These are phyloP conservation scores for Cutaneotrichosporon dermatis DNA, from an alignment of 1,284 basidiomycete genomes.

Conservation along the genomic window DNA sequence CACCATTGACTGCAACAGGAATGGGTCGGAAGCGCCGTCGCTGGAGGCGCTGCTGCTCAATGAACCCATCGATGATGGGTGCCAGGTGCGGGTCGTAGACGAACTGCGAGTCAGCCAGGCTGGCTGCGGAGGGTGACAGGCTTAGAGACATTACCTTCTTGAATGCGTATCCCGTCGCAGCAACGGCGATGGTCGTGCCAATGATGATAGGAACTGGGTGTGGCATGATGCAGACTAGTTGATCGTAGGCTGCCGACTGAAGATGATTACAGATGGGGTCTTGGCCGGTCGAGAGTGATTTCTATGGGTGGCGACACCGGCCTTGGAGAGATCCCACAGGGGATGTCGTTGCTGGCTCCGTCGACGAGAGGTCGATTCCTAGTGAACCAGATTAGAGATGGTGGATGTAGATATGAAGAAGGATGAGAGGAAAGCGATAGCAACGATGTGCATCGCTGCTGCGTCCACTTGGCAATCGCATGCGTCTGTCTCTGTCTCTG, in stretches of 20 bases:
- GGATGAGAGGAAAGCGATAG: too few relatives aligned
- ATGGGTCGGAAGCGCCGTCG: slow-evolving; percentile 6
- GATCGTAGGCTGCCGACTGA: neutral
- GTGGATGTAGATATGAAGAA: too few relatives aligned
- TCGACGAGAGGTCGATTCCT: too few relatives aligned
- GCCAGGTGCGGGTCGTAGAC: slow-evolving; percentile 45
- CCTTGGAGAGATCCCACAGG: too few relatives aligned
- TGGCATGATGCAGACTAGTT: slow-evolving; percentile 24
- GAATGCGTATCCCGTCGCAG: slow-evolving; percentile 41
- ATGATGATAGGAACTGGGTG: slow-evolving; percentile 37
- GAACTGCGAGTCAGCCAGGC: slow-evolving; percentile 23
- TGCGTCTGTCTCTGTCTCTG: too few relatives aligned
- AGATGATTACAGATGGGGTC: neutral
- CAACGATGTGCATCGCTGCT: too few relatives aligned
- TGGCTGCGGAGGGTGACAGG: neutral
- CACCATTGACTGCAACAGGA: neutral
- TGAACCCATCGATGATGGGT: slow-evolving; percentile 35
- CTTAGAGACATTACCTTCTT: slow-evolving; percentile 34
- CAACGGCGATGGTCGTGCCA: slow-evolving; percentile 36
- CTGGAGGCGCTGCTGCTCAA: slow-evolving; percentile 19
- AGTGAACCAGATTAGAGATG: too few relatives aligned
- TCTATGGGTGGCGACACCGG: too few relatives aligned
- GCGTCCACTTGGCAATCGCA: too few relatives aligned
- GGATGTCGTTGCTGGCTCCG: too few relatives aligned
- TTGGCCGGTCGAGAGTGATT: neutral